Conservation (phyloP, 768 basidiomycete genomes). For the Phanerochaete carnosa region DNA sequence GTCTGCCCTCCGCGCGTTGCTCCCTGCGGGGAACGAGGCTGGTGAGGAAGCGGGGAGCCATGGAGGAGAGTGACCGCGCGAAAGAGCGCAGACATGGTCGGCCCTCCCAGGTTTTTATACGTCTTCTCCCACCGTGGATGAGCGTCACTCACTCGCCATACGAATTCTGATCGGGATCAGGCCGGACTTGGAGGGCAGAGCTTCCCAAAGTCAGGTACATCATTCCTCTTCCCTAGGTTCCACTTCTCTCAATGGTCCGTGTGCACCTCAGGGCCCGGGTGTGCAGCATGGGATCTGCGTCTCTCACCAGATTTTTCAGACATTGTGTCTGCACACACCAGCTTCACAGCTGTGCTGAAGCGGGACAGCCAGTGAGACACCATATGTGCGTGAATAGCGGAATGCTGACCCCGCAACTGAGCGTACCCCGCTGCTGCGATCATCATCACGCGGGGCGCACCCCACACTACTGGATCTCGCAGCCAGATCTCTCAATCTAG, state of each 20-base stretch:
- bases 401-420: background rate
- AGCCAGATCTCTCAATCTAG: background rate
- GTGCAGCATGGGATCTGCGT: background rate
- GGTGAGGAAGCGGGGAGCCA: slow-evolving; percentile 49
- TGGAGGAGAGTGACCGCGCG: slow-evolving; percentile 18
- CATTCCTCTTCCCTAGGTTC: background rate
- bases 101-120: background rate
- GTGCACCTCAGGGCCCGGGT: background rate
- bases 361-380: background rate
- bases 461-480: slow-evolving; percentile 7
- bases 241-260: background rate
- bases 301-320: background rate
- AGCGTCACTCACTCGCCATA: background rate
- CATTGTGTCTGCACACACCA: background rate
- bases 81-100: background rate
- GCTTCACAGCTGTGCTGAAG: background rate
- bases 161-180: slow-evolving; percentile 9
- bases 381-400: background rate
- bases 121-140: background rate
- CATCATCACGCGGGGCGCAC: slow-evolving; percentile 12
- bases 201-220: background rate
- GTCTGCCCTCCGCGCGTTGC: slow-evolving; percentile 30
- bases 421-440: slow-evolving; percentile 4
- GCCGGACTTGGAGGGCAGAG: background rate
- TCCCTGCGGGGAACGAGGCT: slow-evolving; percentile 41